Evolutionary conservation across 2,329 filamentous ascomycete species (phyloP), one percentile per base, ranked within the genome.

Genomic region (Epichloe elymi): DNA sequence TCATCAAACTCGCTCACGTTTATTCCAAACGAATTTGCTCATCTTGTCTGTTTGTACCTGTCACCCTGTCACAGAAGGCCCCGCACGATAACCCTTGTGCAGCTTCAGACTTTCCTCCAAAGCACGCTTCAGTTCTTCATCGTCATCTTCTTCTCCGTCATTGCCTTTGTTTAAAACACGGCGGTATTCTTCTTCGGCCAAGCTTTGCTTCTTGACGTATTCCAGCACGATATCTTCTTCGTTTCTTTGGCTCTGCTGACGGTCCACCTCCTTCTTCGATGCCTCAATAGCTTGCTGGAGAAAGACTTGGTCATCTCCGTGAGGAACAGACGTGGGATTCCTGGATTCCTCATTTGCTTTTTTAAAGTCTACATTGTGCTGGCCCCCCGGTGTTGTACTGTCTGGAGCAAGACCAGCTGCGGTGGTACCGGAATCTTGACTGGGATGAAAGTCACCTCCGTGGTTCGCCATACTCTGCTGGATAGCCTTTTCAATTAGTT

Each of bases 221-320:
- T 88, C 84, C 62, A 90, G 65, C 8, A 89, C 78, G 52, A 85
- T 80, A 51, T 88, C 79, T 61, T 90, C 85, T 60, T 89, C 85
- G 0, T 74, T 78, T 60, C 67, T 72, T 50, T 69, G 63, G 38
- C 63, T 67, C 46, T 65, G 63, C 37, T 71, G 66, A 4, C 69
- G 66, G 42, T 67, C 65, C 56, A 72, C 58, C 49, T 75, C 65
- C 36, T 71, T 64, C 49, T 65, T 64, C 23, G 76, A 73, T 12
- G 67, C 69, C 7, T 66, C 65, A 37, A 80, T 66, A 1, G 70
- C 76, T 10, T 65, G 70, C 39, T 69, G 65, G 3, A 80, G 58
- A 49, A 74, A 65, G 45, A 35, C 39, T 26, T 53, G 48, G 35
- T 51, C 46, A 45, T 46, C 30, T 23, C n/a, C 14, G 4, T 11